Conservation (phyloP, 257 asterid genomes). For the Thymus quinquecostatus region DNA sequence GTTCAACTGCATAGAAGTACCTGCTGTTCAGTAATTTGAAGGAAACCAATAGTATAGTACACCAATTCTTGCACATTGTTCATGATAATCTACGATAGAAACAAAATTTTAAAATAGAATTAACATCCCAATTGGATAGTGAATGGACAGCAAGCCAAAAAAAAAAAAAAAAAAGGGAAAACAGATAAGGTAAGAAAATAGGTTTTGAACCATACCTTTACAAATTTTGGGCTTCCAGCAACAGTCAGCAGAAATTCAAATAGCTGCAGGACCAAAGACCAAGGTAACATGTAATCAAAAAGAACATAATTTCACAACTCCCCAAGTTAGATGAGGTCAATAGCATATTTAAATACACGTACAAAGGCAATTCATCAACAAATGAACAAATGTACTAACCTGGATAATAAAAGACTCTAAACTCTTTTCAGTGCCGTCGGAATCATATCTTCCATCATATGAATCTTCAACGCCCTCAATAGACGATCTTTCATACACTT, state of each 20-base stretch:
- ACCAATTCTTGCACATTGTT: conserved; percentile 80
- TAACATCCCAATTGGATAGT: conserved; percentile 19
- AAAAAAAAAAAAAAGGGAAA: neutral
- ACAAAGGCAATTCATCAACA: neutral
- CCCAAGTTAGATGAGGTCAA: conserved; percentile 25
- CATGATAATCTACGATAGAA: conserved; percentile 55
- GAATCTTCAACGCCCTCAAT: conserved; percentile 84
- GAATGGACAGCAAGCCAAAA: conserved; percentile 12
- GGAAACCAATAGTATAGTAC: conserved; percentile 82
- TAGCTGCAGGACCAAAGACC: conserved; percentile 59
- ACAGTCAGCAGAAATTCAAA: conserved; percentile 86
- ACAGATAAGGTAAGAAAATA: no score
- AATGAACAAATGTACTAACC: conserved; percentile 48
- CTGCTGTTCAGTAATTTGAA: conserved; percentile 97
- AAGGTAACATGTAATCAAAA: conserved; percentile 27
- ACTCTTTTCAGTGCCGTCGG: conserved; percentile 90
- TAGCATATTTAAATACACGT: neutral
- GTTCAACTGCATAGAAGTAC: conserved; percentile 39
- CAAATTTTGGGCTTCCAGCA: conserved; percentile 72
- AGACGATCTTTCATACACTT: conserved; percentile 76
- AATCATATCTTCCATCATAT: conserved; percentile 94
- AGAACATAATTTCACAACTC: conserved; percentile 5
- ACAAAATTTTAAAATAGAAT: neutral
- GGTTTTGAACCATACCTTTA: conserved; percentile 57
- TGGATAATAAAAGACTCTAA: conserved; percentile 90